Conservation (phyloP, 306 rosid species). For the Fragaria nilgerrensis region DNA sequence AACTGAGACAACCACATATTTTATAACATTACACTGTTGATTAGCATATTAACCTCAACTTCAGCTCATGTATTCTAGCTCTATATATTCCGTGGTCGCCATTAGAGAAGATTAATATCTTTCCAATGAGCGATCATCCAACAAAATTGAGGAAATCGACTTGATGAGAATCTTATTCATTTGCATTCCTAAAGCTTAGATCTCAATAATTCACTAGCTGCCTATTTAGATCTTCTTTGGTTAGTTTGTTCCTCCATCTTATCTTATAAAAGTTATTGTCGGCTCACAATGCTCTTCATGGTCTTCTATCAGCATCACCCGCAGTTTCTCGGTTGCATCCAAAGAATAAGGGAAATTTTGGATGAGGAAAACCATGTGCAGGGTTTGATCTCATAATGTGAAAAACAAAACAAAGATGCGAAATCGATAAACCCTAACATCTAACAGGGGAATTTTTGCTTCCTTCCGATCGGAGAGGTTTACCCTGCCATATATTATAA, state of each 20-base stretch:
- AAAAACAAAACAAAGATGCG: too few relatives aligned
- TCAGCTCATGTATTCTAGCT: neutral
- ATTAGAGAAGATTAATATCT: conserved; percentile 9
- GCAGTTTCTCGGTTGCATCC: too few relatives aligned
- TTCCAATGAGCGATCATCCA: neutral
- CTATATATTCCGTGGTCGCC: neutral
- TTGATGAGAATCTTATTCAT: neutral
- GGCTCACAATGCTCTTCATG: neutral
- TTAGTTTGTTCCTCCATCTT: neutral
- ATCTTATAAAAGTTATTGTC: neutral
- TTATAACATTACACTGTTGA: neutral
- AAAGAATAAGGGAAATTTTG: too few relatives aligned
- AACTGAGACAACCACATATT: neutral
- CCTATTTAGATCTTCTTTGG: neutral
- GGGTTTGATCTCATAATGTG: too few relatives aligned
- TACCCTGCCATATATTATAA: too few relatives aligned
- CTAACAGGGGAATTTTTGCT: too few relatives aligned
- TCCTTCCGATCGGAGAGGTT: too few relatives aligned
- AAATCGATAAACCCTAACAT: too few relatives aligned
- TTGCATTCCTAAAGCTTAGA: neutral
- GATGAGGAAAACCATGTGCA: too few relatives aligned
- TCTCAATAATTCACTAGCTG: neutral
- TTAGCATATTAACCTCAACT: neutral
- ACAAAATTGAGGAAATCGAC: neutral
- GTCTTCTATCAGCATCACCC: neutral